Evolutionary conservation across 2,329 filamentous ascomycete species (phyloP).

Genomic region (Pestalotiopsis sp.): DNA sequence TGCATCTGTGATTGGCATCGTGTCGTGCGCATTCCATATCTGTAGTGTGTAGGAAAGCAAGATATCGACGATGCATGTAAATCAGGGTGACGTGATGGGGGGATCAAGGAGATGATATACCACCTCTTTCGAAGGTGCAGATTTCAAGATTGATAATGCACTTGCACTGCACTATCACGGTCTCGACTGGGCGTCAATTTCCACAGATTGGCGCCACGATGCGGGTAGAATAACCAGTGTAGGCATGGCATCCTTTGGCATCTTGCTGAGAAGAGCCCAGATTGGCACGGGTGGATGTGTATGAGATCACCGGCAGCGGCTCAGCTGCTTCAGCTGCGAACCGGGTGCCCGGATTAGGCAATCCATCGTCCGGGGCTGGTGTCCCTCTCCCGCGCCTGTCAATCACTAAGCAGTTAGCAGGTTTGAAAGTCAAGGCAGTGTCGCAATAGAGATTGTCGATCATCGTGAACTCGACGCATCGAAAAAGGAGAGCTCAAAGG

Average conservation of each 20-base stretch:
- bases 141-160: too few relatives aligned
- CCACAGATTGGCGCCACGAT: neutral
- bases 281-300: neutral
- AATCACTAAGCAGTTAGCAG: neutral
- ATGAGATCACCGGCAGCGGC: neutral
- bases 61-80: too few relatives aligned
- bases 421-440: neutral
- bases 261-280: neutral
- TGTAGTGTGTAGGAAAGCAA: too few relatives aligned
- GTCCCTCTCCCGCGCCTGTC: neutral
- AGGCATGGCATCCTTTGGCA: neutral
- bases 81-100: too few relatives aligned
- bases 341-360: neutral
- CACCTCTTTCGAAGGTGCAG: too few relatives aligned
- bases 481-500: neutral
- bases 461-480: neutral
- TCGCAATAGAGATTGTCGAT: neutral
- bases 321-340: neutral
- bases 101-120: too few relatives aligned
- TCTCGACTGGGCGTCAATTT: too few relatives aligned
- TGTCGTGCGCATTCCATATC: too few relatives aligned
- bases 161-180: too few relatives aligned
- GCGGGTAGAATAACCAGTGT: neutral
- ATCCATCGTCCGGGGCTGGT: neutral
- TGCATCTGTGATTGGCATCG: too few relatives aligned